Conservation (phyloP, 768 basidiomycete species). For the Leccinum olivaceopallidum region DNA sequence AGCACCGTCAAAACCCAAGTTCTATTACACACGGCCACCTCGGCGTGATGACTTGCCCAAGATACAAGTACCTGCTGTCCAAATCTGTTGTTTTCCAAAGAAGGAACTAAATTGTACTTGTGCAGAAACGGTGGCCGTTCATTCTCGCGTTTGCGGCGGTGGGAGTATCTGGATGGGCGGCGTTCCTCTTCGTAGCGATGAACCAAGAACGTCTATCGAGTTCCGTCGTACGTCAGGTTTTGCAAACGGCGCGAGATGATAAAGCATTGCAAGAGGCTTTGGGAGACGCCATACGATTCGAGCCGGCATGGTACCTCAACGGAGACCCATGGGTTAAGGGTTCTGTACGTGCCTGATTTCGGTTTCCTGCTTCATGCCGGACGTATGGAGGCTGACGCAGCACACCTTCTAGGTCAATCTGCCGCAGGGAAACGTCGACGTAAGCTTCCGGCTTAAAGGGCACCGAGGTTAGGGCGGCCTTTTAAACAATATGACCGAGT, state of each 20-base stretch:
- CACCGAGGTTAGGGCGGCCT: constrained; percentile 51
- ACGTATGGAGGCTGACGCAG: neutral
- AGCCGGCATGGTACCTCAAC: constrained; percentile 56
- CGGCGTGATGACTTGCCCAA: constrained; percentile 42
- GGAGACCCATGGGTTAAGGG: constrained; percentile 74
- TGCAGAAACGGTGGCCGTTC: constrained; percentile 55
- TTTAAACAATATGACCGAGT: neutral
- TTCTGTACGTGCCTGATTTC: constrained; percentile 47
- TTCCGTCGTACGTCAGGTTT: constrained; percentile 68
- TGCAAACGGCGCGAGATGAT: constrained; percentile 58
- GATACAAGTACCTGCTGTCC: constrained; percentile 35
- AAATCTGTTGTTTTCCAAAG: neutral
- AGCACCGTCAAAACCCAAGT: constrained; percentile 43
- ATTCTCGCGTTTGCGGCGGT: constrained; percentile 47
- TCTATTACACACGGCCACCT: constrained; percentile 44
- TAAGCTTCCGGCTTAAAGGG: constrained; percentile 75
- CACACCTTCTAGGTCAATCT: constrained; percentile 58
- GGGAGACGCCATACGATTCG: constrained; percentile 53
- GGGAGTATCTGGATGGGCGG: constrained; percentile 64
- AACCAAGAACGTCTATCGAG: constrained; percentile 80
- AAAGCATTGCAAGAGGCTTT: constrained; percentile 50
- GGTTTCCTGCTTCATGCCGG: neutral
- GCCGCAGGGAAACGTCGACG: constrained; percentile 73
- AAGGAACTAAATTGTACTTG: neutral
- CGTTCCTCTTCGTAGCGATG: constrained; percentile 66